Conservation (phyloP, 2,329 filamentous ascomycete species). For the Cladophialophora bantiana region DNA sequence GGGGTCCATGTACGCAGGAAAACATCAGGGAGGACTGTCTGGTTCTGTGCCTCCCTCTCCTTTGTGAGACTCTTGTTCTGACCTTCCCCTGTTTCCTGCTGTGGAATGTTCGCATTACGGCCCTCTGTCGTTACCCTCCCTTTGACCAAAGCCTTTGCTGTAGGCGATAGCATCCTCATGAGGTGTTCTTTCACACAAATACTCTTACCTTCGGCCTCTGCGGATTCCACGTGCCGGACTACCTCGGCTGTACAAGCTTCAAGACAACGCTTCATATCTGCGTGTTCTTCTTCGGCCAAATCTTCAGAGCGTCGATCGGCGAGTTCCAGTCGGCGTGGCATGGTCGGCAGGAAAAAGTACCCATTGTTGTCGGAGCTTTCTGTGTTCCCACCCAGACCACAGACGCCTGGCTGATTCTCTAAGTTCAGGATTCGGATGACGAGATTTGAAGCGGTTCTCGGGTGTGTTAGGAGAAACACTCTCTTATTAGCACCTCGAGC, state of each 20-base stretch:
- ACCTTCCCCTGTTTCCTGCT: too few relatives aligned
- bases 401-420: conserved; percentile 41
- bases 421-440: conserved; percentile 45
- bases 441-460: conserved; percentile 47
- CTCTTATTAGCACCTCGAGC: not conserved
- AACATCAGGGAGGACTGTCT: conserved; percentile 48
- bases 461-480: conserved; percentile 41
- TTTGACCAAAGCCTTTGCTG: conserved; percentile 18
- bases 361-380: conserved; percentile 30
- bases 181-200: conserved; percentile 50
- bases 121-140: not conserved
- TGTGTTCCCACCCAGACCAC: conserved; percentile 33
- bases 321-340: conserved; percentile 26
- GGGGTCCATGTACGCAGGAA: conserved; percentile 46
- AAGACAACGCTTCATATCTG: conserved; percentile 38
- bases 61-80: too few relatives aligned
- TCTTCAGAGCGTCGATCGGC: conserved; percentile 38
- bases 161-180: conserved; percentile 36
- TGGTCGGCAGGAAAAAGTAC: conserved; percentile 44
- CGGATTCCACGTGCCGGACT: conserved; percentile 39
- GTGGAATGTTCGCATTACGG: too few relatives aligned
- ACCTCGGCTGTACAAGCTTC: conserved; percentile 43
- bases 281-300: conserved; percentile 43
- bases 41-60: conserved; percentile 40
- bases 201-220: conserved; percentile 41